These are phyloP conservation scores for Cenchrus americanus DNA, from an alignment of 176 grass and related monocot genomes.

Conservation along the genomic window DNA sequence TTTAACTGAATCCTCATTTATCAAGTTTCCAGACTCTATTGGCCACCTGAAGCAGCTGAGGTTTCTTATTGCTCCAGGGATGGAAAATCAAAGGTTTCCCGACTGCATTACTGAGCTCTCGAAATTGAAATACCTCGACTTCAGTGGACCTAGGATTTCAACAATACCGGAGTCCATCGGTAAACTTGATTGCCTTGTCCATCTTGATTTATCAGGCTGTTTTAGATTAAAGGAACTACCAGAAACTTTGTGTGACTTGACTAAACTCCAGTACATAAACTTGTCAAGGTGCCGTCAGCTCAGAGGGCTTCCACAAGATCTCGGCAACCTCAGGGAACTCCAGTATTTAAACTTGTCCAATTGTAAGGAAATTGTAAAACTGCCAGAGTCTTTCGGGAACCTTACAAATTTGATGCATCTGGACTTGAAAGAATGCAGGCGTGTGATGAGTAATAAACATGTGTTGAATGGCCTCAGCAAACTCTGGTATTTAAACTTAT, in stretches of 20 bases:
- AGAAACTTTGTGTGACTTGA: not conserved
- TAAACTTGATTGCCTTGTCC: not conserved
- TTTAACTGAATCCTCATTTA: not conserved
- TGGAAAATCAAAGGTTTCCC: not conserved
- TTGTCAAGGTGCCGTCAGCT: not conserved
- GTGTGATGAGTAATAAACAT: not conserved
- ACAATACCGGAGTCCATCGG: slow-evolving; percentile 6
- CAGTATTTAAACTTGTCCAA: not conserved
- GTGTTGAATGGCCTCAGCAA: not conserved
- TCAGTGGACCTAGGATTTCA: not conserved
- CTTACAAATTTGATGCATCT: not conserved
- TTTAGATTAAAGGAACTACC: not conserved
- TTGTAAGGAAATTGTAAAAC: not conserved
- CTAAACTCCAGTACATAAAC: not conserved
- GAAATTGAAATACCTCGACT: not conserved
- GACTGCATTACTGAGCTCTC: not conserved
- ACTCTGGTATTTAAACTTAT: not conserved
- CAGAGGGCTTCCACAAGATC: not conserved
- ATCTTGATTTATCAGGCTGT: not conserved
- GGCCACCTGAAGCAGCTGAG: not conserved
- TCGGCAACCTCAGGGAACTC: not conserved
- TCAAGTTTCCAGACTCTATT: not conserved
- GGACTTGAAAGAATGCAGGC: not conserved
- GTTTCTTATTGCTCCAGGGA: slow-evolving; percentile 4
- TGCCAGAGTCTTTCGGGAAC: not conserved